Base-by-base conservation (phyloP, 179 eudicot species). In the Nepenthes alata region DNA sequence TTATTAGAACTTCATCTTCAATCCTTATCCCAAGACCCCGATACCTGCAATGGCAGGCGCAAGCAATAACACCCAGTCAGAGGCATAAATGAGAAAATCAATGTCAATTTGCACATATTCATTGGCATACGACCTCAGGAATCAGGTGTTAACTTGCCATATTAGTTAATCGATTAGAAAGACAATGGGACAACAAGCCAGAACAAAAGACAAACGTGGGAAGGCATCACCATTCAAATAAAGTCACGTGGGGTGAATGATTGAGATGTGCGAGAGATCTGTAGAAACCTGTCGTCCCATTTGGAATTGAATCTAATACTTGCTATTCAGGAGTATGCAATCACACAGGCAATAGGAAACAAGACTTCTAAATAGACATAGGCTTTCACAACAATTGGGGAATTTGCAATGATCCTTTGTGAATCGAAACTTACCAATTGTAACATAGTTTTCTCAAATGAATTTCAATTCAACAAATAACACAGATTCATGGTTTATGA, bases 1-100 rank as follows among this genome's bases (percentile, higher is more conserved):
- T 91, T 53, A 91, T 89, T 35, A 91, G 88, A 67, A 91, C 83
- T 72, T 91, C 98, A 57, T 91, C 98, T 70, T 91, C 98, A 54
- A 91, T 84, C 73, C 98, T 86, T 69, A 91, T 89, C 67, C 98
- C 98, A 65, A 91, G 85, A 72, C 96, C 95, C 65, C 59, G 87
- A 71, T 84, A 91, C 75, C 97, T 91, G 86, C 81, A 75, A 60
- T 25, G 50, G 5, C 44, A 48, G 47, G 48, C 14, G n/a, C 1
- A 16, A 10, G 1, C 48, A 11, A 39, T 13, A 8, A 58, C 10
- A 6, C 38, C 10, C 39, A 52, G 25, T 1, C 16, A 11, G 6
- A 6, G n/a, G n/a, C 55, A 13, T 52, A 13, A 52, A 52, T 52
- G 14, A 5, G 16, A 52, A 11, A 1, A 52, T n/a, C 14, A 13